Base-by-base conservation (phyloP, 148 eudicot species). In the Diospyros kaki region DNA sequence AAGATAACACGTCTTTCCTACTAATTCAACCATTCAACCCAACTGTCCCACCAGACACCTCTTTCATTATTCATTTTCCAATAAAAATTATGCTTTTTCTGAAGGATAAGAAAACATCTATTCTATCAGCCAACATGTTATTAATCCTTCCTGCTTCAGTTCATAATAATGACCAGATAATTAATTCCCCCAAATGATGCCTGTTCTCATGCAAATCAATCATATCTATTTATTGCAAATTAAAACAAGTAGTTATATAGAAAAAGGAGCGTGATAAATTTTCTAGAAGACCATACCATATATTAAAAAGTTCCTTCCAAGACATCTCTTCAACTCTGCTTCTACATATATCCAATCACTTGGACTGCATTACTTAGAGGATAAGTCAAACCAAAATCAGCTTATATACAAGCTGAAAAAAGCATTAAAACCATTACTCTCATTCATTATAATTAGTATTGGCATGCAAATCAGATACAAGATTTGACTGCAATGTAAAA, bases 281-380 rank as follows among this genome's bases (percentile, higher is more conserved):
- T 65, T 38, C 13, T 40, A 75, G 43, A 63, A 73, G 64, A 69
- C 64, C 88, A 82, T 83, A 96, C 99, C 99, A 70, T 88, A 86
- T 41, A 96, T 89, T 71, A 96, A 83, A 71, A 96, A 96, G 69
- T 87, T 91, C 74, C 87, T 85, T 76, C 98, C 99, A 77, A 96
- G 61, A 42, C 97, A 93, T 83, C 87, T 93, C 81, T 93, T 93
- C 83, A 93, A 72, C 81, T 91, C 94, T 55, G 90, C 90, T 81
- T 93, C 89, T 77, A 91, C 89, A 81, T 96, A 96, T 75, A 89
- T 91, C 99, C 99, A 96, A 69, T 96, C 99, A 88, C 89, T 95
- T 73, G 98, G 96, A 91, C 98, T 95, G 94, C 91, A 84, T 81
- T 80, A 73, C 67, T 76, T 74, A 77, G 56, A 78, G 74, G 65